Conservation (phyloP, 345 rosid species). For the Fremontodendron californicum region DNA sequence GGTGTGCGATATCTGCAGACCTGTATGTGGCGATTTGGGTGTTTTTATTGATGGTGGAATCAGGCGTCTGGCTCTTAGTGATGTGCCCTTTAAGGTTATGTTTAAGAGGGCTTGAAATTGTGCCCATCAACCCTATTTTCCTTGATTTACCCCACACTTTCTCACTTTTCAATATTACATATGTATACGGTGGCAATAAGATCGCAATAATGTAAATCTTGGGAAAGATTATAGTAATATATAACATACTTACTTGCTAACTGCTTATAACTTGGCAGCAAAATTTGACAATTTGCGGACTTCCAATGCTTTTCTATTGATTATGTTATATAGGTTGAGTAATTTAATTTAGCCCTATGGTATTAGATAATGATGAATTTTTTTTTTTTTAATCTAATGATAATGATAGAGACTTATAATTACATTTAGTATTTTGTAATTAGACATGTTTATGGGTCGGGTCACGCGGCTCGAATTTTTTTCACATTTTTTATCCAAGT, state of each 20-base stretch:
- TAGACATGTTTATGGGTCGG: too few species aligned
- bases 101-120: slow-evolving; percentile 3
- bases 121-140: neutral
- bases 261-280: neutral
- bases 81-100: slow-evolving; percentile 15
- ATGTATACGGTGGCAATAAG: neutral
- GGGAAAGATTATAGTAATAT: neutral
- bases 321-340: too few species aligned
- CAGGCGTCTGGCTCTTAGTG: slow-evolving; percentile 1
- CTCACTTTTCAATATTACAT: neutral
- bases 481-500: too few species aligned
- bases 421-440: too few species aligned
- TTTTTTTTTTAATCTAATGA: too few species aligned
- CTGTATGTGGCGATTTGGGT: slow-evolving; percentile 7
- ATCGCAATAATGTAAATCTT: neutral
- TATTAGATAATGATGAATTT: too few species aligned
- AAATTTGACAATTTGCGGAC: neutral
- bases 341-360: too few species aligned
- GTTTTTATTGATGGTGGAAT: slow-evolving; percentile 5
- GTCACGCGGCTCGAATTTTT: too few species aligned
- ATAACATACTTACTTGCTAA: neutral
- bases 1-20: slow-evolving; percentile 10
- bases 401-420: too few species aligned
- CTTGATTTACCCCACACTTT: neutral
- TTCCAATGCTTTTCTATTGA: too few species aligned